A percentile compares a stretch with the other conserved stretches of the same genome.
phyloP scores from a whole-genome alignment of 2,329 filamentous ascomycete genomes.

The Cercospora citrullina region DNA sequence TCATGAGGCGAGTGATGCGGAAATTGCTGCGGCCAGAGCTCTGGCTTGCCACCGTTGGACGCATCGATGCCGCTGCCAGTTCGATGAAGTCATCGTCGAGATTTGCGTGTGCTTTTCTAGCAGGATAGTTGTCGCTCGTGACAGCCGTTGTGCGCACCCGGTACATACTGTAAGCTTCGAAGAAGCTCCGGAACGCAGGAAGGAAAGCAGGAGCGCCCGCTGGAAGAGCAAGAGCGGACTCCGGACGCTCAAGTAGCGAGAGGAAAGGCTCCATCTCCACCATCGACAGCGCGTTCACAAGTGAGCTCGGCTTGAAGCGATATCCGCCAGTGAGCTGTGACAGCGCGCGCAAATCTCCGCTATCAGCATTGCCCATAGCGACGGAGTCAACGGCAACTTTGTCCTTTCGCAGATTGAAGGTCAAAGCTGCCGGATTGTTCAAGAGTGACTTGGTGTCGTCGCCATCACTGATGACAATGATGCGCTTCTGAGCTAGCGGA shows the following conservation, averaged over 20 bases:
- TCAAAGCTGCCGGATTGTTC: constrained; percentile 29
- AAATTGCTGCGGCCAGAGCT: constrained; percentile 28
- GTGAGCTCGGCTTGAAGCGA: constrained; percentile 39
- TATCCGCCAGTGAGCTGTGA: constrained; percentile 41
- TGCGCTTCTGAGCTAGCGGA: constrained; percentile 40
- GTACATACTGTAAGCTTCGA: constrained; percentile 11
- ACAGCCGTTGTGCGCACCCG: constrained; percentile 29
- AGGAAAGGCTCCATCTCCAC: constrained; percentile 44
- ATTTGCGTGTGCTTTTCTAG: constrained; percentile 39
- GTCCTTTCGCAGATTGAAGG: constrained; percentile 29
- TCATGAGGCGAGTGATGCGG: constrained; percentile 34
- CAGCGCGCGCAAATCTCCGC: constrained; percentile 34
- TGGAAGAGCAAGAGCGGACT: constrained; percentile 11
- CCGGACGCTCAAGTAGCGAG: constrained; percentile 39
- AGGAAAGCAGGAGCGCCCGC: background rate
- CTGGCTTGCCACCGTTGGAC: background rate
- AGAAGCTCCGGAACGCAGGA: constrained; percentile 13
- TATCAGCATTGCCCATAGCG: constrained; percentile 36
- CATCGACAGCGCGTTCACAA: constrained; percentile 41
- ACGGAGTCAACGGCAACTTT: constrained; percentile 42
- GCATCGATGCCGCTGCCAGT: constrained; percentile 22
- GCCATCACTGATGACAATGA: constrained; percentile 44
- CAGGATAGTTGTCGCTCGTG: constrained; percentile 35
- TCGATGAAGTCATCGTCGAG: constrained; percentile 36
- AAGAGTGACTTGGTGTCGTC: constrained; percentile 38